Evolutionary conservation across 2,329 filamentous ascomycete species (phyloP).

Genomic region (Fusarium citri): DNA sequence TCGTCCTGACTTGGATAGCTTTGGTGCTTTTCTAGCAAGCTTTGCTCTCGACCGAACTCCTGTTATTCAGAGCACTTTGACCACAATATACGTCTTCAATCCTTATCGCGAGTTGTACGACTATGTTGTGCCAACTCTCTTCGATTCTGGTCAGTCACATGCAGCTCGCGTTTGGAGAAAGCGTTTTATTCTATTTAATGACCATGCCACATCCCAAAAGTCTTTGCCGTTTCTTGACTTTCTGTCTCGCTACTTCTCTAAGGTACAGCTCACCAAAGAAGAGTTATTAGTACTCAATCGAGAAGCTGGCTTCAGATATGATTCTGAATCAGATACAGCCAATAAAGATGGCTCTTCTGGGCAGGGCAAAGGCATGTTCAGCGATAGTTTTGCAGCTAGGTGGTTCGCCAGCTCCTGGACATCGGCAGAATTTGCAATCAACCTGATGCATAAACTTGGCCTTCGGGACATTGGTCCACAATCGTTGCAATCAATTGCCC

Average conservation of each 20-base stretch:
- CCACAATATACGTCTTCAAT: slow-evolving; percentile 59
- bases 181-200: slow-evolving; percentile 54
- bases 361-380: slow-evolving; percentile 40
- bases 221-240: slow-evolving; percentile 63
- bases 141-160: slow-evolving; percentile 57
- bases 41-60: slow-evolving; percentile 55
- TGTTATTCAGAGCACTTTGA: slow-evolving; percentile 55
- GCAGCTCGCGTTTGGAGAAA: slow-evolving; percentile 62
- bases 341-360: not conserved
- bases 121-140: slow-evolving; percentile 63
- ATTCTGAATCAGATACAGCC: not conserved
- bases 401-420: slow-evolving; percentile 82
- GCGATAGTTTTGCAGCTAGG: slow-evolving; percentile 74
- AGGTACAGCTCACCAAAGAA: slow-evolving; percentile 51
- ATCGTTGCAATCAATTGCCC: slow-evolving; percentile 80
- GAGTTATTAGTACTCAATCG: slow-evolving; percentile 49
- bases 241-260: slow-evolving; percentile 59
- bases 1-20: slow-evolving; percentile 55
- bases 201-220: slow-evolving; percentile 56
- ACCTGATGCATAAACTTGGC: slow-evolving; percentile 76
- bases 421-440: slow-evolving; percentile 77
- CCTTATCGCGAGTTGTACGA: slow-evolving; percentile 62
- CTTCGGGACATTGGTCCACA: slow-evolving; percentile 78
- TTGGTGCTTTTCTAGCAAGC: slow-evolving; percentile 57
- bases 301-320: not conserved